phyloP scores from a whole-genome alignment of 1,284 basidiomycete species.

The Polyporus tsugae region DNA sequence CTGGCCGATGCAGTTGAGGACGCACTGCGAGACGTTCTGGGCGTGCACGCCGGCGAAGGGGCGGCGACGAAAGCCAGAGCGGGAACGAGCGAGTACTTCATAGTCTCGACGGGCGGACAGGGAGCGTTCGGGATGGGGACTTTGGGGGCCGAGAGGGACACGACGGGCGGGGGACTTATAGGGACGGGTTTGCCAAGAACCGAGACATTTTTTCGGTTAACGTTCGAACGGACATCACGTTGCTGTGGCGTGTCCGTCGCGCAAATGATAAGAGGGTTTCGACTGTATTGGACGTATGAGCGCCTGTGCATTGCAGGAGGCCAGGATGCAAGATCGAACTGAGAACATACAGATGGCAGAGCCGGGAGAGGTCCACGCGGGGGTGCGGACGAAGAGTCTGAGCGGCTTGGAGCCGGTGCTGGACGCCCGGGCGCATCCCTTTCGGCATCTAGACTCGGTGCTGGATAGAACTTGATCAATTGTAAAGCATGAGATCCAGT shows the following conservation, averaged over 20 bases:
- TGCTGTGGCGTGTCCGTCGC: not conserved
- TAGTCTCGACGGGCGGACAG: not conserved
- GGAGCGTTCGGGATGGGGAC: not conserved
- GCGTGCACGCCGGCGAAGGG: not conserved
- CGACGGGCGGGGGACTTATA: not conserved
- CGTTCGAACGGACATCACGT: not conserved
- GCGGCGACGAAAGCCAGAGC: not conserved
- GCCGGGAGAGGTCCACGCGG: not conserved
- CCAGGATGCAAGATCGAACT: not conserved
- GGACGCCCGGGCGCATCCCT: not conserved
- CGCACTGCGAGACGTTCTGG: constrained; percentile 1
- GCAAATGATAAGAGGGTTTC: not conserved
- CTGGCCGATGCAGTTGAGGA: constrained; percentile 8
- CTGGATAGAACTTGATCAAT: not conserved
- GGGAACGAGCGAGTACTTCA: not conserved
- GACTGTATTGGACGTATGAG: not conserved
- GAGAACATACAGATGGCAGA: not conserved
- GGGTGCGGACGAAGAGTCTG: not conserved
- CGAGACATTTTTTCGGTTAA: too few species aligned
- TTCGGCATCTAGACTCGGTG: not conserved
- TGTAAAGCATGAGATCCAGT: not conserved
- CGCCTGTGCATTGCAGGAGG: not conserved
- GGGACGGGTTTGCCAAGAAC: not conserved
- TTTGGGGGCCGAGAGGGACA: not conserved
- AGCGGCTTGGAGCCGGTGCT: not conserved